These are phyloP conservation scores for Mycena rosella DNA, from an alignment of 768 basidiomycete genomes.

Conservation along the genomic window DNA sequence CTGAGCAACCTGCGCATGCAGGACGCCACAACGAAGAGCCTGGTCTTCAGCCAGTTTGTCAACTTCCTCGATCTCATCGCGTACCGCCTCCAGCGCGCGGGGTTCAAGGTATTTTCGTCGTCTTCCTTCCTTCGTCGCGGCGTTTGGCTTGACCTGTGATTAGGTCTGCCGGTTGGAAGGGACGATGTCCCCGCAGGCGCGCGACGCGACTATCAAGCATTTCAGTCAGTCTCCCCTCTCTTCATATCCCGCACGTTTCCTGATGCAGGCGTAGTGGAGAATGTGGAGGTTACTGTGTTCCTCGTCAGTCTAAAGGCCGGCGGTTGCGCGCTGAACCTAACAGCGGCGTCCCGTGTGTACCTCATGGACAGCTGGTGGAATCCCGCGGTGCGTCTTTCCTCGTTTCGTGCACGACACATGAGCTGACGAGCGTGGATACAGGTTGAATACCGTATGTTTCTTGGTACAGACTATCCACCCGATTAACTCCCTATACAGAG, in stretches of 20 bases:
- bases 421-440: slow-evolving; percentile 35
- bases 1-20: slow-evolving; percentile 84
- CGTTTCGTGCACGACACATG: not conserved
- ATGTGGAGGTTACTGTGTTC: slow-evolving; percentile 96
- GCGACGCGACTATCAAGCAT: slow-evolving; percentile 94
- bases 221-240: slow-evolving; percentile 74
- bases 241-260: not conserved
- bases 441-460: slow-evolving; percentile 83
- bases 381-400: slow-evolving; percentile 75
- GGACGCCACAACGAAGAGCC: slow-evolving; percentile 93
- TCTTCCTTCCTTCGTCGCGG: not conserved
- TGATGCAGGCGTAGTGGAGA: slow-evolving; percentile 72
- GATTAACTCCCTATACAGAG: slow-evolving; percentile 60
- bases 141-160: not conserved
- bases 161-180: slow-evolving; percentile 96
- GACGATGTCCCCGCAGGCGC: slow-evolving; percentile 95
- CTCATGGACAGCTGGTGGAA: slow-evolving; percentile 99
- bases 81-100: slow-evolving; percentile 90
- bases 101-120: slow-evolving; percentile 82
- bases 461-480: not conserved
- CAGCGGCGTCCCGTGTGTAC: slow-evolving; percentile 93
- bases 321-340: slow-evolving; percentile 91
- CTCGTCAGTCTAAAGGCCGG: slow-evolving; percentile 96
- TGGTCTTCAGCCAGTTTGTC: slow-evolving; percentile 97
- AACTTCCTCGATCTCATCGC: slow-evolving; percentile 95